phyloP scores from a whole-genome alignment of 306 rosid genomes.

The Rosa multiflora region DNA sequence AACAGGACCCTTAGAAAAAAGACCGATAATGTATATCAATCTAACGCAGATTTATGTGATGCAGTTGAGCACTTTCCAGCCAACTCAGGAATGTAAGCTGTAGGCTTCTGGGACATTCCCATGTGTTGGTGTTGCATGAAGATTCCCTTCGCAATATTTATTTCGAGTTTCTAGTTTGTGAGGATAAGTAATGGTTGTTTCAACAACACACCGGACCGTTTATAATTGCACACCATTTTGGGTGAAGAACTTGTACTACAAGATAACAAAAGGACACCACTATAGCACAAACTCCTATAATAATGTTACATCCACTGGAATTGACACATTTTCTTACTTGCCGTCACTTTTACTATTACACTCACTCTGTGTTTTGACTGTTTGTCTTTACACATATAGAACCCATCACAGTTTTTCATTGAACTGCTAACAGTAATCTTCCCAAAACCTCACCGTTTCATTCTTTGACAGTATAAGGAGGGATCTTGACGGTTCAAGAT shows the following conservation, averaged over 20 bases:
- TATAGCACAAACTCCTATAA: not conserved
- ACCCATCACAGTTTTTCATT: not conserved
- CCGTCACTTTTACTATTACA: not conserved
- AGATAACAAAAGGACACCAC: not conserved
- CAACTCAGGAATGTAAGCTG: not conserved
- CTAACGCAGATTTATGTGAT: not conserved
- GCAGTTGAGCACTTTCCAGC: not conserved
- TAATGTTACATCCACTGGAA: not conserved
- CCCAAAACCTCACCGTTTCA: conserved; percentile 2
- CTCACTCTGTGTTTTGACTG: not conserved
- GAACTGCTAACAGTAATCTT: not conserved
- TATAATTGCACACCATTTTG: not conserved
- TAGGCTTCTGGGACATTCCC: not conserved
- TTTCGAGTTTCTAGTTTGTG: not conserved
- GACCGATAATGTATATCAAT: not conserved
- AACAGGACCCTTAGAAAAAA: not conserved
- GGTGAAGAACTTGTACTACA: not conserved
- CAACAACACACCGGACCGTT: not conserved
- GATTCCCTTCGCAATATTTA: not conserved
- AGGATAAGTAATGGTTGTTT: not conserved
- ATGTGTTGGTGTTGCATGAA: not conserved
- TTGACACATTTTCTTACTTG: not conserved
- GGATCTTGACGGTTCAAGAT: not conserved
- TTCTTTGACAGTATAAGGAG: conserved; percentile 13
- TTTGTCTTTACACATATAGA: not conserved